Evolutionary conservation across 768 basidiomycete species (phyloP), one percentile per base, ranked within the genome.

Genomic region (Tricholoma flavovirens): DNA sequence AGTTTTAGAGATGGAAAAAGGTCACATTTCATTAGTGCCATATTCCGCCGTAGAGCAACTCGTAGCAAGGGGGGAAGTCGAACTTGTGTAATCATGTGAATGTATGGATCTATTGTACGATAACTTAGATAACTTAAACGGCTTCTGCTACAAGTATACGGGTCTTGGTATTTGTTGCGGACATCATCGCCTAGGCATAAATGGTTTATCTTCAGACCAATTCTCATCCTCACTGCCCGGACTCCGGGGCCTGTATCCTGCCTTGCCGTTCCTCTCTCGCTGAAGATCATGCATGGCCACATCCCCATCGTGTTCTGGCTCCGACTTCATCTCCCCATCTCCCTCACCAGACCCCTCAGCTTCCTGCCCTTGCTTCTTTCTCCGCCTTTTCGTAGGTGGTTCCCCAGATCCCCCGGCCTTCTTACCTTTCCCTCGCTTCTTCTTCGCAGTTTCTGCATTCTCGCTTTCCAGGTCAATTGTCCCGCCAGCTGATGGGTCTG

Each of bases 401-500:
- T 70, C 70, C 10, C 62, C 68, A 2, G 71, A 62, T 3, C 74
- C 62, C 4, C 74, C 75, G 38, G 78, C 73, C 49, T 74, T 75
- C 68, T 77, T 86, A 19, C 77, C 77, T 60, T 83, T 83, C 10
- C 70, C 79, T 65, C 75, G 76, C 68, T 82, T 86, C 71, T 84
- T 86, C 67, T 83, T 82, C 36, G 71, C 70, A 29, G 68, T 71
- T 50, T 83, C 81, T 6, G 75, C 71, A 19, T 70, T 76, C 63
- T 87, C 87, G 12, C 77, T 76, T 48, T 87, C 86, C 14, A 90
- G 69, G 63, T 88, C 84, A 42, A 89, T 82, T 0, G 87, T 90
- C 2, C 87, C 90, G 10, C 90, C 89, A 17, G 84, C 84, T 3
- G 90, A 88, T 0, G 94, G 94, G 70, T 98, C 94, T 0, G 91